Percentiles rank a stretch among this genome's conserved stretches.
Evolutionary conservation across 768 basidiomycete species (phyloP).

Genomic region (Cyclocybe aegerita): DNA sequence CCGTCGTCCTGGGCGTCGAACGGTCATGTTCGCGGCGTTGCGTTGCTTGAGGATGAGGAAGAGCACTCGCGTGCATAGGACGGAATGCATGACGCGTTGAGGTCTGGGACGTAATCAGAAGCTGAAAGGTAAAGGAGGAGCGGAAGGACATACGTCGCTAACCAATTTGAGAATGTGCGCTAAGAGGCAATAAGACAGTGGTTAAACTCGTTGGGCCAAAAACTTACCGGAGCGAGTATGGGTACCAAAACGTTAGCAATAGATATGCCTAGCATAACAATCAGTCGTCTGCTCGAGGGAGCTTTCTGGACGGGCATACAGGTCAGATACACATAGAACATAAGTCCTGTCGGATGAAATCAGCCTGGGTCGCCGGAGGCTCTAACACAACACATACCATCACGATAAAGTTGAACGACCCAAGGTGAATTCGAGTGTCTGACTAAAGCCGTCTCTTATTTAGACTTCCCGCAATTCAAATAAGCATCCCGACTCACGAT

Average conservation of each 20-base stretch:
- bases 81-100: constrained; percentile 43
- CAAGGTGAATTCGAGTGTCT: constrained; percentile 33
- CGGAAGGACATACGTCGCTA: constrained; percentile 32
- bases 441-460: constrained; percentile 19
- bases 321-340: constrained; percentile 41
- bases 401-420: constrained; percentile 37
- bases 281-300: neutral
- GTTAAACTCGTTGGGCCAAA: neutral
- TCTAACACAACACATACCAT: constrained; percentile 25
- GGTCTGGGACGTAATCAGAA: constrained; percentile 23
- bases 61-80: constrained; percentile 41
- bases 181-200: constrained; percentile 5
- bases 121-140: neutral
- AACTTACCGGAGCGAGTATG: constrained; percentile 33
- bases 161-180: constrained; percentile 39
- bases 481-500: constrained; percentile 26
- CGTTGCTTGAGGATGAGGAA: constrained; percentile 36
- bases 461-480: neutral
- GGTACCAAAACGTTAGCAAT: constrained; percentile 40
- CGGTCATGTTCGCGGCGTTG: constrained; percentile 15
- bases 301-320: constrained; percentile 19
- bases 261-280: constrained; percentile 27
- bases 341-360: constrained; percentile 26
- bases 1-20: constrained; percentile 8
- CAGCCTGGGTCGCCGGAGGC: neutral